Conservation (phyloP, 208 protist genomes). For the Crithidia fasciculata region DNA sequence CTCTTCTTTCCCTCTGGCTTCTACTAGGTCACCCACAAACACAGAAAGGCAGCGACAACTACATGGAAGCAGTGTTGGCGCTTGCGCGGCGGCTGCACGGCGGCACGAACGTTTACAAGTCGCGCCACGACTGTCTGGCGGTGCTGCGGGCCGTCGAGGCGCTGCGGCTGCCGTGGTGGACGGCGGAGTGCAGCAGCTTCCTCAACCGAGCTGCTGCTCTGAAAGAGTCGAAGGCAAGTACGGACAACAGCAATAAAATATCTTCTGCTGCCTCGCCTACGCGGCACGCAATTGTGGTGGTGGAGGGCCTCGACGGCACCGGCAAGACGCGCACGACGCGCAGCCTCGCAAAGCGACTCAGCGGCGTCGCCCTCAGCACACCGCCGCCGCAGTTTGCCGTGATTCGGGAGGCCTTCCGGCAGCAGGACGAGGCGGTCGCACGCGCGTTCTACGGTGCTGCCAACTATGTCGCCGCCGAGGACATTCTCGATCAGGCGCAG, state of each 20-base stretch:
- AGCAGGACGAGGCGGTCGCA: slow-evolving; percentile 41
- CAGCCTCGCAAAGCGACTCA: slow-evolving; percentile 44
- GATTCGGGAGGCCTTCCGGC: slow-evolving; percentile 52
- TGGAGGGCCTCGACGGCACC: slow-evolving; percentile 78
- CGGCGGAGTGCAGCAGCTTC: slow-evolving; percentile 40
- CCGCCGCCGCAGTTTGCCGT: slow-evolving; percentile 44
- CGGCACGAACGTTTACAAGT: slow-evolving; percentile 56
- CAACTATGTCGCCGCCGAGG: slow-evolving; percentile 69
- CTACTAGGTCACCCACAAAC: too few relatives aligned
- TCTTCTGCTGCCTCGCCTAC: not conserved
- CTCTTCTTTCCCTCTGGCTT: too few relatives aligned
- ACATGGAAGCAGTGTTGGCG: slow-evolving; percentile 11
- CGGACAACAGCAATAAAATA: not conserved
- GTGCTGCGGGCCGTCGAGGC: slow-evolving; percentile 40
- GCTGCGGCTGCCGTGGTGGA: slow-evolving; percentile 63
- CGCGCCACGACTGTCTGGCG: slow-evolving; percentile 40
- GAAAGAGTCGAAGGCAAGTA: not conserved
- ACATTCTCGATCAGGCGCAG: slow-evolving; percentile 19
- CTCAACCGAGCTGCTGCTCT: slow-evolving; percentile 10
- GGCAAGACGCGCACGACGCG: slow-evolving; percentile 66
- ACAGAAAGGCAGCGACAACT: not conserved
- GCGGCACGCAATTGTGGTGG: slow-evolving; percentile 46
- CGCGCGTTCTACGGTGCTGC: slow-evolving; percentile 77
- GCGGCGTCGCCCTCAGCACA: slow-evolving; percentile 47
- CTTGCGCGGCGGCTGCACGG: slow-evolving; percentile 33